Percentiles rank a stretch among this genome's conserved stretches.
Conservation (phyloP, 768 basidiomycete species). For the Fomitopsis pulvina region DNA sequence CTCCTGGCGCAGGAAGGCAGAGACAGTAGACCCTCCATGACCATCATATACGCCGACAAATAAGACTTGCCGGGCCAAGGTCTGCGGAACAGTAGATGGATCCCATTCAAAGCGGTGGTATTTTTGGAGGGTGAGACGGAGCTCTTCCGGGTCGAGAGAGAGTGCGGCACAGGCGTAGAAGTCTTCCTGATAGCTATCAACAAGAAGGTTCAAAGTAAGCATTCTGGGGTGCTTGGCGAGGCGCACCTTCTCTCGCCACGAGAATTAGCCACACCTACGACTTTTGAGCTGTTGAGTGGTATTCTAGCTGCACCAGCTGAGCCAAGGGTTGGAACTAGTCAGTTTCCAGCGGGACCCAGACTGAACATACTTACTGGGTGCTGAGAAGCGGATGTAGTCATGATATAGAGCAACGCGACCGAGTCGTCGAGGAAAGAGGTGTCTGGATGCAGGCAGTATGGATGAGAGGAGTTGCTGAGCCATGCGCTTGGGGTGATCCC, state of each 20-base stretch:
- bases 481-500: conserved; percentile 7
- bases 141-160: conserved; percentile 69
- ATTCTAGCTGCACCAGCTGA: conserved; percentile 61
- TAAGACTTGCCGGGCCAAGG: conserved; percentile 66
- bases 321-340: conserved; percentile 7
- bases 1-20: conserved; percentile 79
- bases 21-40: conserved; percentile 88
- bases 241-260: conserved; percentile 68
- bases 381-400: conserved; percentile 57
- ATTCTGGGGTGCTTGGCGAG: conserved; percentile 1
- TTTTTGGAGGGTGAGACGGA: conserved; percentile 57
- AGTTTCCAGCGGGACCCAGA: background rate
- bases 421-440: background rate
- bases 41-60: conserved; percentile 93
- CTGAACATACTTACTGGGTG: conserved; percentile 32
- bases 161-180: conserved; percentile 73
- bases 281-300: conserved; percentile 67
- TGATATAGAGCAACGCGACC: conserved; percentile 40
- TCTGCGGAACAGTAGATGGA: conserved; percentile 43
- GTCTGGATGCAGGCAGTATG: conserved; percentile 2
- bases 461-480: conserved; percentile 7
- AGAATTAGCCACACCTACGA: conserved; percentile 70
- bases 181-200: conserved; percentile 80
- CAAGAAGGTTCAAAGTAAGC: background rate
- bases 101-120: conserved; percentile 67